Evolutionary conservation across 2,329 filamentous ascomycete species (phyloP).

Genomic region (Aspergillus proliferans): DNA sequence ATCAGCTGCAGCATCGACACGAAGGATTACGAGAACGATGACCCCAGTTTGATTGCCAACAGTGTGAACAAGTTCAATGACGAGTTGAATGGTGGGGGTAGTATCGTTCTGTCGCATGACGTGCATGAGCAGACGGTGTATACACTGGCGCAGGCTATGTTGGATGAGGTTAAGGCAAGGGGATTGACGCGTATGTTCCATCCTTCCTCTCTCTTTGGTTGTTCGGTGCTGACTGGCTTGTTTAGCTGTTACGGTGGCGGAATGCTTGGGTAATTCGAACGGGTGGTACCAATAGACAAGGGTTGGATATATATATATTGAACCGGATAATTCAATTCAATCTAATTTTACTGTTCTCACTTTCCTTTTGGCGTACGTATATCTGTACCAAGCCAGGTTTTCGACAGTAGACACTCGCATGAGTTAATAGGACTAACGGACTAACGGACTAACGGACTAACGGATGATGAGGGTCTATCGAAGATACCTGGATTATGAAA

Average conservation of each 20-base stretch:
- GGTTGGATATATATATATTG: no score
- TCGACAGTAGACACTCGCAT: no score
- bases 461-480: no score
- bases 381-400: no score
- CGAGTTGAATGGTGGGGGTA: slow-evolving; percentile 27
- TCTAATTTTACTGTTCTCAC: no score
- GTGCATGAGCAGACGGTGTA: slow-evolving; percentile 31
- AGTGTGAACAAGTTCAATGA: slow-evolving; percentile 27
- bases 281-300: slow-evolving; percentile 43
- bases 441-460: no score
- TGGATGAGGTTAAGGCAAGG: slow-evolving; percentile 31
- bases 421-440: no score
- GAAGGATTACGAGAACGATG: slow-evolving; percentile 36
- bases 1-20: slow-evolving; percentile 40
- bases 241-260: slow-evolving; percentile 49
- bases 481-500: no score
- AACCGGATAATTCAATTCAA: no score
- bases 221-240: neutral
- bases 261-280: slow-evolving; percentile 51
- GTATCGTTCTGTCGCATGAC: slow-evolving; percentile 33
- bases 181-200: slow-evolving; percentile 33
- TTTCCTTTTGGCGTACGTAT: no score
- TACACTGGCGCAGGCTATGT: slow-evolving; percentile 26
- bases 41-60: slow-evolving; percentile 20
- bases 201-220: neutral